Base-by-base conservation (phyloP, 352 stramenopile species). In the Blastocystis sp. region DNA sequence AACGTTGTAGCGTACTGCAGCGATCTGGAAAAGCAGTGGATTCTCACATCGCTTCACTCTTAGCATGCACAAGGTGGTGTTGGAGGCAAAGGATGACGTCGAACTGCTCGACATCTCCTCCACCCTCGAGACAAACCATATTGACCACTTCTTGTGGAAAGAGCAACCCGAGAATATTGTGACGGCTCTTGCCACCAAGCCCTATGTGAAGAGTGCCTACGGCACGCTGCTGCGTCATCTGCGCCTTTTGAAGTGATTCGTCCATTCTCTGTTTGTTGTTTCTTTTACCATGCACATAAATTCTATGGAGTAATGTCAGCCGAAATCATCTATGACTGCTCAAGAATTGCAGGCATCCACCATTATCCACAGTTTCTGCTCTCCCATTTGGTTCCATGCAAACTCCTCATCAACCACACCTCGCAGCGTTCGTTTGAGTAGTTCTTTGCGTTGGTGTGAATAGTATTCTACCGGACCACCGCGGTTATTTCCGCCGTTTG, bases 151-250 rank as follows among this genome's bases (percentile, higher is more conserved):
- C 38, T 14, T 89, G 28, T 89, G 87, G 87, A 87, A 59, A 62
- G 87, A 89, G 45, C 87, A 89, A 40, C 87, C 87, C 4, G 87
- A 89, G 52, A 89, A 89, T 45, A 54, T 89, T 34, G 34, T 78
- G 6, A 89, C 79, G 11, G 71, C 74, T 43, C 59, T 89, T 3
- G 87, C 87, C 3, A 89, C 87, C 19, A 81, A 77, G 34, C 87
- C 87, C 7, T 84, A 64, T 42, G 34, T 52, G 24, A 84, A 84
- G 60, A 84, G 74, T 52, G 60, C 60, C 7, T 84, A 59, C 42
- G 74, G 74, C 65, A 70, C 74, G 7, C 21, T 84, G 2, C 57
- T 84, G 11, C 74, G 74, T 69, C 74, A 84, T 70, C 43, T 84
- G 42, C 59, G 74, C 11, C 45, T 84, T 21, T 54, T 84, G 45